Evolutionary conservation across 2,329 filamentous ascomycete genomes (phyloP), one percentile per base, ranked within the genome.

Genomic region (Fusarium solani-melongenae): DNA sequence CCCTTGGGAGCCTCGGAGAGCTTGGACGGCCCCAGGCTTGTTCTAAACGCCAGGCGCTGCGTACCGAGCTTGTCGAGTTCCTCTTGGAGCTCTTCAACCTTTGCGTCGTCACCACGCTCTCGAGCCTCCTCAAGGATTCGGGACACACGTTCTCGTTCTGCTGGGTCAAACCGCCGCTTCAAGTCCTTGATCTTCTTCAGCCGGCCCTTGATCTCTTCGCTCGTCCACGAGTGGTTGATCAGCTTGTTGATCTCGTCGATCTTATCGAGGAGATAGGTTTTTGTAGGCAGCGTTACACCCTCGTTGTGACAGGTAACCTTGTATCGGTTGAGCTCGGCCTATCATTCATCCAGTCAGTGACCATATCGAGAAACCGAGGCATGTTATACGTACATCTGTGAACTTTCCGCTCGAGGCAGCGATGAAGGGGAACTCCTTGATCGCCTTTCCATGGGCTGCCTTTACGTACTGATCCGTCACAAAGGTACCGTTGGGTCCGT

Each of bases 391-490:
- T 85, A 94, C 93, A 82, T 96, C 94, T n/a, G 93, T 94, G 79
- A 98, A 93, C 46, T 88, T 87, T 58, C 92, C 91, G 81, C 98
- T 95, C 0, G 96, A 98, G 80, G 96, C 95, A 71, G 92, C 92
- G 70, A 96, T 92, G 82, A 98, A 98, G 6, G 95, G 95, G 84
- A 95, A 98, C 38, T 95, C 91, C 80, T 92, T 93, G 79, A 94
- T 89, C 0, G 93, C 88, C 77, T 95, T 95, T 53, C 96, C 96
- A 80, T 97, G 93, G 9, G 94, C 91, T 46, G 94, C 91, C 62
- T 92, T 86, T 34, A 94, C 90, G 80, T 98, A 98, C 81, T 95
- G 92, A 70, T 97, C 94, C 0, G 95, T 97, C 34, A 93, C 90
- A 77, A 98, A 93, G 5, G 87, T 87, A 71, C 94, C 93, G 39